Percentiles rank a stretch among this genome's conserved stretches.
phyloP scores from a whole-genome alignment of 345 rosid species.

The Sonneratia caseolaris region DNA sequence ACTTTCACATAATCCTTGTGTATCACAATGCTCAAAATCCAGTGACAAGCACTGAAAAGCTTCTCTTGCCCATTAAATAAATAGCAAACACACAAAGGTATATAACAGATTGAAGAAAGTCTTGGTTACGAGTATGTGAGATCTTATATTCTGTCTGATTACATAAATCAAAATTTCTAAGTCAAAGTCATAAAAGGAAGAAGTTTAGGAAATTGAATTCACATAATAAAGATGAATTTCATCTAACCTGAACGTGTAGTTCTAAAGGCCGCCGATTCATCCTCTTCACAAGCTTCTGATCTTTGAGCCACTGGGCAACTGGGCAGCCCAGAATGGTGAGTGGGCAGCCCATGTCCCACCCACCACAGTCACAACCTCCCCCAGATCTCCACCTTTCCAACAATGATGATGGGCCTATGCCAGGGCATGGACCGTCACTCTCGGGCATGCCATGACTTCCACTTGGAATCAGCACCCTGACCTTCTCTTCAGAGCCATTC shows the following conservation, averaged over 20 bases:
- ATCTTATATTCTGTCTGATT: too few relatives aligned
- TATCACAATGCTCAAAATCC: too few relatives aligned
- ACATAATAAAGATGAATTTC: background rate
- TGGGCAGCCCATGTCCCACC: constrained; percentile 98
- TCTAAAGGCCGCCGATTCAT: constrained; percentile 38
- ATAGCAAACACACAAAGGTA: too few relatives aligned
- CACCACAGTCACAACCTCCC: constrained; percentile 97
- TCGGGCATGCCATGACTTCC: constrained; percentile 76
- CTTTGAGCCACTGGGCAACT: constrained; percentile 29
- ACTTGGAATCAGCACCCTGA: constrained; percentile 63
- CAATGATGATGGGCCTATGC: constrained; percentile 31
- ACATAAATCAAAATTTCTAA: too few relatives aligned
- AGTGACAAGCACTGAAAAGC: too few relatives aligned
- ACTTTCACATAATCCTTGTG: too few relatives aligned
- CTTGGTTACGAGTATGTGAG: too few relatives aligned
- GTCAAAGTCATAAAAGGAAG: background rate
- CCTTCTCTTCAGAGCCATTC: constrained; percentile 18
- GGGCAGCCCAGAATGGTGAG: constrained; percentile 65
- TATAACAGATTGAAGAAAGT: too few relatives aligned
- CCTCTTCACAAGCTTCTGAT: constrained; percentile 32
- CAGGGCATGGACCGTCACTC: constrained; percentile 44
- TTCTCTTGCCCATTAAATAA: too few relatives aligned
- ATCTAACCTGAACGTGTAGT: constrained; percentile 58
- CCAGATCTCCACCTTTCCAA: constrained; percentile 83
- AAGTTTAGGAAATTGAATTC: background rate